phyloP scores from a whole-genome alignment of 1,139 yeast genomes.

The Geotrichum phurueaensis region DNA sequence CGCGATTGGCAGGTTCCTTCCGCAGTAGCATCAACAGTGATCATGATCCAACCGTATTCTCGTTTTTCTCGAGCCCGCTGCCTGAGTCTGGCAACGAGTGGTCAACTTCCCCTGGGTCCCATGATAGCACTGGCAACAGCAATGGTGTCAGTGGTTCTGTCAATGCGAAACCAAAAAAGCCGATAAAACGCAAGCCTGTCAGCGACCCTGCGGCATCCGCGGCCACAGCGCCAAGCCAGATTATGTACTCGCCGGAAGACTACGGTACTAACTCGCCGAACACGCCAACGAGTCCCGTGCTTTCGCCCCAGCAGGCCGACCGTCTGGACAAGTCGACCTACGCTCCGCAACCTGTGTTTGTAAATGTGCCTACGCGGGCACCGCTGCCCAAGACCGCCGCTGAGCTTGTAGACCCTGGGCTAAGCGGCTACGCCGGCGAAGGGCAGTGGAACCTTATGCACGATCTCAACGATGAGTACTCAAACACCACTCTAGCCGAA shows the following conservation, averaged over 20 bases:
- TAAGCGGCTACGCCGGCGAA: background rate
- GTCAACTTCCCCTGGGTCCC: too few species aligned
- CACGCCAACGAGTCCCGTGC: background rate
- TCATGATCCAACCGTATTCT: background rate
- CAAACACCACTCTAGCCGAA: background rate
- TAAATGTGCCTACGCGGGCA: background rate
- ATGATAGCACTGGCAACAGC: too few species aligned
- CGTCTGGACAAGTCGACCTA: background rate
- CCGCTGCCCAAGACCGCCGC: background rate
- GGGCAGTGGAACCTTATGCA: constrained; percentile 10
- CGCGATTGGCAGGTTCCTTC: too few species aligned
- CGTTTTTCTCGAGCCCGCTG: constrained; percentile 7
- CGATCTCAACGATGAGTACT: constrained; percentile 2
- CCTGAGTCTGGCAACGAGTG: background rate
- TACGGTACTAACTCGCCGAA: background rate
- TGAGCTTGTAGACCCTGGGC: constrained; percentile 4
- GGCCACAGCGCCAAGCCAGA: background rate
- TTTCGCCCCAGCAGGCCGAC: background rate
- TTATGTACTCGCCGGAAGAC: constrained; percentile 4
- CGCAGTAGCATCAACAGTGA: background rate
- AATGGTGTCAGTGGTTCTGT: too few species aligned
- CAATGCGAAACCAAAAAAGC: background rate
- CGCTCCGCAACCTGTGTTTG: constrained; percentile 7
- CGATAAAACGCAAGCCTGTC: background rate
- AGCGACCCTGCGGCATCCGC: background rate